Conservation (phyloP, 331 rosid genomes). For the Dryas integrifolia region DNA sequence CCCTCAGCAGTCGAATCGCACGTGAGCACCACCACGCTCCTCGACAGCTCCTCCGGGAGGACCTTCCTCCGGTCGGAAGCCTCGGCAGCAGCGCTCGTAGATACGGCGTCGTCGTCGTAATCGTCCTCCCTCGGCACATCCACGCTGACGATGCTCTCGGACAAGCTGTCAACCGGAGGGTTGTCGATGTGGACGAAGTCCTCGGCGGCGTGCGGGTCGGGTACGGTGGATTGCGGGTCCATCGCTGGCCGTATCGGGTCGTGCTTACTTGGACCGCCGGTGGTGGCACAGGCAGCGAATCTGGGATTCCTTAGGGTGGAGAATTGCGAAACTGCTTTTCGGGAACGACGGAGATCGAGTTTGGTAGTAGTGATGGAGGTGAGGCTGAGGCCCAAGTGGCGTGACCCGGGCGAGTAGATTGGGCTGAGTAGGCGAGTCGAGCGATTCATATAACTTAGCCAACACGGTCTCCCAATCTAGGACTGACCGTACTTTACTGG, state of each 20-base stretch:
- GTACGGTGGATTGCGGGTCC: slow-evolving; percentile 48
- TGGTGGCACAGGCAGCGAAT: slow-evolving; percentile 17
- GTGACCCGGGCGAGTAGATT: slow-evolving; percentile 49
- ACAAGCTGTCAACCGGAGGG: slow-evolving; percentile 51
- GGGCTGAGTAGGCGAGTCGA: slow-evolving; percentile 38
- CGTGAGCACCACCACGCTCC: slow-evolving; percentile 60
- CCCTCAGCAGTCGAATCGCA: slow-evolving; percentile 65
- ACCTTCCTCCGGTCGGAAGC: slow-evolving; percentile 31
- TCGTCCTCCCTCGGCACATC: slow-evolving; percentile 46
- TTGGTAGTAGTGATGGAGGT: background rate
- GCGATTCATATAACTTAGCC: slow-evolving; percentile 26
- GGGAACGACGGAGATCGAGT: background rate
- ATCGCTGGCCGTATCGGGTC: slow-evolving; percentile 34
- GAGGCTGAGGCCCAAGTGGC: background rate
- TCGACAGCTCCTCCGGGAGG: slow-evolving; percentile 66
- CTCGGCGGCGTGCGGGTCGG: slow-evolving; percentile 40
- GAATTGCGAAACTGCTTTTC: slow-evolving; percentile 22
- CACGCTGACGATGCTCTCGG: slow-evolving; percentile 68
- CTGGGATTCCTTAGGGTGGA: slow-evolving; percentile 22
- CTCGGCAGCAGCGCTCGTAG: slow-evolving; percentile 22
- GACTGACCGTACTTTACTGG: background rate
- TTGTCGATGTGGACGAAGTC: slow-evolving; percentile 72
- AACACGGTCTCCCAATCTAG: background rate
- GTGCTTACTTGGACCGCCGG: slow-evolving; percentile 18
- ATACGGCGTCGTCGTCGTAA: slow-evolving; percentile 4